A percentile compares a stretch with the other conserved stretches of the same genome.
Evolutionary conservation across 2,329 filamentous ascomycete species (phyloP).

Genomic region (Xylariaceae sp.): DNA sequence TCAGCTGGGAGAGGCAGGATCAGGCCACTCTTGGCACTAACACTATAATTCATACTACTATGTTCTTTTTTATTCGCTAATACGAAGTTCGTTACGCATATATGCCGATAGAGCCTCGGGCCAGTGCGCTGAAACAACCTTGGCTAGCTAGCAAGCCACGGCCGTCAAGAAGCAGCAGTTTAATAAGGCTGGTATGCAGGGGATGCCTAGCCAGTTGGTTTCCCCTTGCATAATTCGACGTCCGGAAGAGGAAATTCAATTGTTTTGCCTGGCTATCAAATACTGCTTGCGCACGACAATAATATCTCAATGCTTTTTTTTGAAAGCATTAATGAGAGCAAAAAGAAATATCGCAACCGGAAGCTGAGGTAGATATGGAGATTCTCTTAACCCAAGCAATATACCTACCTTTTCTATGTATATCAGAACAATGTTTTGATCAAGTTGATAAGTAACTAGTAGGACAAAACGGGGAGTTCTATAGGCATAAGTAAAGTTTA

Average conservation of each 20-base stretch:
- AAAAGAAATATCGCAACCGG: constrained; percentile 15
- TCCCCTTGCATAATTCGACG: constrained; percentile 30
- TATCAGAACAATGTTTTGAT: too few species aligned
- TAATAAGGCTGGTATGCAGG: constrained; percentile 37
- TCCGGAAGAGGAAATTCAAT: background rate
- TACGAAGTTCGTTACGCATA: constrained; percentile 2
- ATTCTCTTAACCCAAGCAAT: too few species aligned
- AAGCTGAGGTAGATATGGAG: constrained; percentile 6
- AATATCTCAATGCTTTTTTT: constrained; percentile 24
- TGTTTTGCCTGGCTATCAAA: background rate
- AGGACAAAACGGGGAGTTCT: too few species aligned
- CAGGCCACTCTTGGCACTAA: too few species aligned
- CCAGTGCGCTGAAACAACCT: constrained; percentile 24
- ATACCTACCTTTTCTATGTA: too few species aligned
- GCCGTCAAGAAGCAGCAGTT: constrained; percentile 4
- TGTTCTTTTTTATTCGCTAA: background rate
- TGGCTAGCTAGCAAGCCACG: constrained; percentile 5
- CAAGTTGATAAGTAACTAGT: too few species aligned
- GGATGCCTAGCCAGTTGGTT: constrained; percentile 33
- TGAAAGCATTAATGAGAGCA: constrained; percentile 15
- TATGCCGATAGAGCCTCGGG: constrained; percentile 25
- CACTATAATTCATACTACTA: too few species aligned
- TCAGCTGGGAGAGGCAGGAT: too few species aligned
- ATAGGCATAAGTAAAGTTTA: too few species aligned
- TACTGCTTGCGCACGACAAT: constrained; percentile 19